Evolutionary conservation across 2,329 filamentous ascomycete genomes (phyloP), one percentile per base, ranked within the genome.

Genomic region (Calycina marina): DNA sequence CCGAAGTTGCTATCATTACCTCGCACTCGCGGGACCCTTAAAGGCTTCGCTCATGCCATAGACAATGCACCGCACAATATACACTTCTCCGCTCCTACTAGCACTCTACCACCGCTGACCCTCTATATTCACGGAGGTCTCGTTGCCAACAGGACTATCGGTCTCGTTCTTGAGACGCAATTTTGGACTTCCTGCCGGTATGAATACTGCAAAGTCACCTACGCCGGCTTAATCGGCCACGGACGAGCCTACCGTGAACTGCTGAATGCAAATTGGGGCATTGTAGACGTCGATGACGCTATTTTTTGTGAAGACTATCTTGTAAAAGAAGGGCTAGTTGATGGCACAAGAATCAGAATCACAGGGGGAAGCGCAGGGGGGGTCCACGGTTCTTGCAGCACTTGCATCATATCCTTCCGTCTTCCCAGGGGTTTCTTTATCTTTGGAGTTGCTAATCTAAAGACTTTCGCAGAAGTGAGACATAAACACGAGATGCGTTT

Each of bases 401-500:
- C n/a, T n/a, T n/a, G n/a, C n/a, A n/a, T n/a, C n/a, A n/a, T n/a
- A n/a, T n/a, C n/a, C n/a, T n/a, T n/a, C n/a, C n/a, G n/a, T n/a
- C n/a, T n/a, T n/a, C 32, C 14, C 59, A 65, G 41, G 58, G 67
- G 65, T 0, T 57, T 67, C 3, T 62, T 59, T 32, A 54, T 60
- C 2, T 67, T 60, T 15, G 67, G 67, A 3, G 60, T 72, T 17
- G 62, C 61, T 24, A 64, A 69, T 14, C 45, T 70, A n/a, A 54
- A 55, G 25, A 52, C 53, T 1, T 52, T 71, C 1, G 55, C 54
- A 11, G 54, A 51, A 2, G 57, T 60, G 13, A 69, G 65, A 0
- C 67, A 72, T 44, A 71, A 71, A 48, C 60, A 70, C n/a, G 68
- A 72, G 44, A 60, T 55, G 0, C 58, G 62, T 31, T 70, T 71